phyloP scores from a whole-genome alignment of 225 moss, liverwort and hornwort genomes.

The Ulota crispa region DNA sequence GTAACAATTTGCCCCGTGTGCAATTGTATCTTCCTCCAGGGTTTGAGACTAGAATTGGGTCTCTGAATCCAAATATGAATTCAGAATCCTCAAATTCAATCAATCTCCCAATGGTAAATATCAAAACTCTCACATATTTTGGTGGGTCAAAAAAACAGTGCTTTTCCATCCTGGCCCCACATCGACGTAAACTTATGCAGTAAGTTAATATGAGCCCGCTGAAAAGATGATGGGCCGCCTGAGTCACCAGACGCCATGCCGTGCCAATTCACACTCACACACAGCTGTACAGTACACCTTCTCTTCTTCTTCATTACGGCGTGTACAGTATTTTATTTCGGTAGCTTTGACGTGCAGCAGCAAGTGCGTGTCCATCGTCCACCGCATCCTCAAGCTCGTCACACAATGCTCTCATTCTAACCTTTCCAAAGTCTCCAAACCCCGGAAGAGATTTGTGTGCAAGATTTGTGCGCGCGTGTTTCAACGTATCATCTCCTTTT shows the following conservation, averaged over 20 bases:
- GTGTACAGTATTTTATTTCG: background rate
- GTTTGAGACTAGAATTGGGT: too few relatives aligned
- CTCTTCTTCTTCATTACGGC: background rate
- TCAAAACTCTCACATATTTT: too few relatives aligned
- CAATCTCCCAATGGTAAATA: too few relatives aligned
- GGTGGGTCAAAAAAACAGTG: too few relatives aligned
- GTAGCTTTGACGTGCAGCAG: background rate
- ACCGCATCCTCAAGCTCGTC: background rate
- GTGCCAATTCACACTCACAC: conserved; percentile 43
- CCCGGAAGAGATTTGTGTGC: background rate
- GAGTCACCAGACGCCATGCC: background rate
- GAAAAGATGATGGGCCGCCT: background rate
- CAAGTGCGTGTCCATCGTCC: background rate
- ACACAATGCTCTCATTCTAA: background rate
- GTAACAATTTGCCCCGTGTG: too few relatives aligned
- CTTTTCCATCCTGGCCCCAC: too few relatives aligned
- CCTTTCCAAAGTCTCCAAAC: background rate
- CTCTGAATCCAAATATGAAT: too few relatives aligned
- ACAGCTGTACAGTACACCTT: background rate
- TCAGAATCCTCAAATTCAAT: too few relatives aligned
- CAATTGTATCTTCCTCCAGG: too few relatives aligned
- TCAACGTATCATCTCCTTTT: background rate
- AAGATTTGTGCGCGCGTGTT: background rate
- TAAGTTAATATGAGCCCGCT: too few relatives aligned
- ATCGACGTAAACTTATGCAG: too few relatives aligned